Base-by-base conservation (phyloP, 192 early-diverging fungal species). In the Geranomyces michiganensis region DNA sequence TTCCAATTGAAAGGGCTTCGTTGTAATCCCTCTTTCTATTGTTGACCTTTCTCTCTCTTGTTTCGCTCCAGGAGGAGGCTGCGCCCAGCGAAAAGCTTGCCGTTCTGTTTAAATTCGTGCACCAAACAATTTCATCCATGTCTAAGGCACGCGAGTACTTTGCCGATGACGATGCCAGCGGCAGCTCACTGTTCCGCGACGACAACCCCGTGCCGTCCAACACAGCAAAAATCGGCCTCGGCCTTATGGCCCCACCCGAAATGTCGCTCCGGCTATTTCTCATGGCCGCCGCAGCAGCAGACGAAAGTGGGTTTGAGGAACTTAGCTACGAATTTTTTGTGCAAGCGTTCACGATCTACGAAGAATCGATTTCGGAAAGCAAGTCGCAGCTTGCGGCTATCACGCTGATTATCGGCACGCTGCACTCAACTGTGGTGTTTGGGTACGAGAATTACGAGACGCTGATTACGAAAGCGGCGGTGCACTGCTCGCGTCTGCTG, bases 301-400 rank as follows among this genome's bases (percentile, higher is more conserved):
- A 94, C 63, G 92, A 94, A 75, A 84, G 87, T 17, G 88, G 92
- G 7, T 88, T 94, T 74, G 96, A 97, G 72, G 96, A 98, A 67
- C 84, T 94, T n/a, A 88, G 89, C 12, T 99, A 98, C 79, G 98
- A 99, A 78, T 96, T 98, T 79, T 89, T 98, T 78, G 96, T 96
- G 7, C 90, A 96, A 61, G 96, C 96, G 22, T 92, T 99, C 62
- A 96, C 93, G 0, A 89, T 95, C 56, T 99, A 97, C 75, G 98
- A 99, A 77, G 96, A 99, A 67, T 89, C 91, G 27, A 93, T 98
- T 62, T 92, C 91, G 33, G 96, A 97, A 61, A 94, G 94, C 60
- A 87, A 90, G 65, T 91, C 91, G 21, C 96, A 98, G 79, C 92
- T 90, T 73, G 90, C 92, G 67, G 94, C 94, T 17, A 90, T 99